A percentile compares a stretch with the other conserved stretches of the same genome.
These are phyloP conservation scores for Leavenworthia alabamica DNA, from an alignment of 345 rosid genomes.

Conservation along the genomic window DNA sequence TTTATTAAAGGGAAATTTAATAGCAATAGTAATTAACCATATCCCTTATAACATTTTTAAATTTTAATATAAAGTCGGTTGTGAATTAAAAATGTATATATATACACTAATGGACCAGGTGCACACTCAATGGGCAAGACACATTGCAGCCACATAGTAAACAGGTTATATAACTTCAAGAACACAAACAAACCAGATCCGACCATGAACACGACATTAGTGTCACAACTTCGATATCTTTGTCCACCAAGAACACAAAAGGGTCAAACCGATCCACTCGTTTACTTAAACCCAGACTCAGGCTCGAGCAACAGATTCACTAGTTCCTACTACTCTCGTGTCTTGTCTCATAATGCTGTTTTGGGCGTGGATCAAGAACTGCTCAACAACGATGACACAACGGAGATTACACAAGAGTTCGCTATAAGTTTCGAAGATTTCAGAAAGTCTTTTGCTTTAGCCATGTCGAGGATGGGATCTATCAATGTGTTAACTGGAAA, in stretches of 20 bases:
- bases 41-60: not conserved
- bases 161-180: constrained; percentile 56
- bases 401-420: constrained; percentile 46
- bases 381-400: constrained; percentile 32
- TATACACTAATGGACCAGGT: constrained; percentile 34
- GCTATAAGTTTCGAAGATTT: constrained; percentile 51
- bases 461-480: constrained; percentile 75
- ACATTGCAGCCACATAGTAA: constrained; percentile 41
- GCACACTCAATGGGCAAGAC: constrained; percentile 61
- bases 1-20: not conserved
- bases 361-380: constrained; percentile 74
- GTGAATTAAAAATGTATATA: not conserved
- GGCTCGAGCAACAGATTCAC: constrained; percentile 43
- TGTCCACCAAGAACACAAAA: constrained; percentile 48
- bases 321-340: constrained; percentile 48
- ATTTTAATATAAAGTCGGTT: not conserved
- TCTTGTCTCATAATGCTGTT: constrained; percentile 36
- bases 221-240: constrained; percentile 33
- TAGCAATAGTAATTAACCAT: not conserved
- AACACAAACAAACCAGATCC: constrained; percentile 51
- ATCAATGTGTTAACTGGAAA: constrained; percentile 57
- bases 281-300: constrained; percentile 50
- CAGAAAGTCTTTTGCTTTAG: constrained; percentile 52
- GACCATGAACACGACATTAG: constrained; percentile 36
- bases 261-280: constrained; percentile 49